Evolutionary conservation across 257 asterid genomes (phyloP), one percentile per base, ranked within the genome.

Genomic region (Craterostigma plantagineum): DNA sequence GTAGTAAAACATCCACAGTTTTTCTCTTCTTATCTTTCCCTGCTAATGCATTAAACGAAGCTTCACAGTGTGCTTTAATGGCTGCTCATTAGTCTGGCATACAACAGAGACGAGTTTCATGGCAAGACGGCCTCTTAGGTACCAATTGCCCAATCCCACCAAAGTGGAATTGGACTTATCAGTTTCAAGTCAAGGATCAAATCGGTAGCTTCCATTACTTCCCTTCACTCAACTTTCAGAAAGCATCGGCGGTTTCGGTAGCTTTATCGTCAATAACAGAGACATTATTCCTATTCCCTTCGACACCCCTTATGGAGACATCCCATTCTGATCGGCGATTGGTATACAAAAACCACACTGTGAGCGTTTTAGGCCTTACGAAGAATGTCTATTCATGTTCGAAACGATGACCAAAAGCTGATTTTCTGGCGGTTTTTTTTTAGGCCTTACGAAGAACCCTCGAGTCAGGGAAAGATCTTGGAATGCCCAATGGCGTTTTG

Each of bases 101-200:
- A 42, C 99, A 90, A 65, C 77, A 76, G 94, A 92, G 99, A 0
- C 83, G 92, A 3, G 23, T 84, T n/a, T 73, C 94, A 7, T 83
- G 96, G 96, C 94, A 90, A 62, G 99, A 79, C 16, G 96, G 99
- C 8, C 91, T 83, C 52, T 49, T 68, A 9, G 99, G 96, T 23
- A 90, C 99, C 38, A 83, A 77, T 48, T 90, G 99, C 43, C 94
- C 99, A 7, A 83, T 90, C 50, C 92, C 76, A 33, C 56, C 91
- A 0, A 63, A 51, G 5, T 71, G 85, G 92, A 84, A 77, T 60
- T 83, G 93, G 94, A 83, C 92, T 14, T 90, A 83, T 42, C 87
- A 90, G 71, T 90, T 90, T 67, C 99, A 90, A 60, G 99, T 61
- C 56, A 90, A 90, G 80, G 99, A 90, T 54, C 99, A 90, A 56